Percentiles rank a stretch among this genome's conserved stretches.
These are phyloP conservation scores for Wallemia hederae DNA, from an alignment of 1,284 basidiomycete species.

Conservation along the genomic window DNA sequence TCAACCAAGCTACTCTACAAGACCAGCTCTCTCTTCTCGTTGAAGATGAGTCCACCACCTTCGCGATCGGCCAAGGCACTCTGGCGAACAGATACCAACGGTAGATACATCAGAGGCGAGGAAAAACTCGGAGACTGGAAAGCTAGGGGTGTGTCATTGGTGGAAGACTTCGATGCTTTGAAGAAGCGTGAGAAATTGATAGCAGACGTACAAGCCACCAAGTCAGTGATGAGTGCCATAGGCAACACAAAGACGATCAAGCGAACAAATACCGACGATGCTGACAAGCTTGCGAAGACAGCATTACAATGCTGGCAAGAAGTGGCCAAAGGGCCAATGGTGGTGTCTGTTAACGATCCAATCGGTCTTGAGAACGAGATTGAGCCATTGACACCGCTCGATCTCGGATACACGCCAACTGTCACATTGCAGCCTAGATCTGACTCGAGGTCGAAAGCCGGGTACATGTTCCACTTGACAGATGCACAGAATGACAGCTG, in stretches of 20 bases:
- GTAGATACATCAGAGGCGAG: constrained; percentile 76
- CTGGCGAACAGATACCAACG: constrained; percentile 77
- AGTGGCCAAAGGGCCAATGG: neutral
- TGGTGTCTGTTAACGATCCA: constrained; percentile 1
- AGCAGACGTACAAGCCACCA: constrained; percentile 66
- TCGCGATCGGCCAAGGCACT: constrained; percentile 65
- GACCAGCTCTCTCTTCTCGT: constrained; percentile 47
- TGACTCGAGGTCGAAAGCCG: constrained; percentile 54
- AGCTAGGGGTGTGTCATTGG: constrained; percentile 53
- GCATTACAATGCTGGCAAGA: neutral
- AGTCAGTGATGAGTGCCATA: constrained; percentile 29
- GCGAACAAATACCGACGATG: neutral
- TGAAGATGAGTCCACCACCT: constrained; percentile 51
- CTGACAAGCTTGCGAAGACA: neutral
- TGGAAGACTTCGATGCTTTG: constrained; percentile 51
- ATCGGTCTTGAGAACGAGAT: constrained; percentile 3
- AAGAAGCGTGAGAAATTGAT: constrained; percentile 37
- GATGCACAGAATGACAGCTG: constrained; percentile 52
- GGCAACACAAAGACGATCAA: constrained; percentile 1
- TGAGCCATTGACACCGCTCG: neutral
- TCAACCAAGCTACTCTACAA: constrained; percentile 41
- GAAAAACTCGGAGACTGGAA: constrained; percentile 56
- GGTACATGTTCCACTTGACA: constrained; percentile 42
- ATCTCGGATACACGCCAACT: neutral
- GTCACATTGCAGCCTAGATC: constrained; percentile 18